Percentiles rank a stretch among this genome's conserved stretches.
Evolutionary conservation across 2,329 filamentous ascomycete genomes (phyloP).

Genomic region (Hirsutella rhossiliensis): DNA sequence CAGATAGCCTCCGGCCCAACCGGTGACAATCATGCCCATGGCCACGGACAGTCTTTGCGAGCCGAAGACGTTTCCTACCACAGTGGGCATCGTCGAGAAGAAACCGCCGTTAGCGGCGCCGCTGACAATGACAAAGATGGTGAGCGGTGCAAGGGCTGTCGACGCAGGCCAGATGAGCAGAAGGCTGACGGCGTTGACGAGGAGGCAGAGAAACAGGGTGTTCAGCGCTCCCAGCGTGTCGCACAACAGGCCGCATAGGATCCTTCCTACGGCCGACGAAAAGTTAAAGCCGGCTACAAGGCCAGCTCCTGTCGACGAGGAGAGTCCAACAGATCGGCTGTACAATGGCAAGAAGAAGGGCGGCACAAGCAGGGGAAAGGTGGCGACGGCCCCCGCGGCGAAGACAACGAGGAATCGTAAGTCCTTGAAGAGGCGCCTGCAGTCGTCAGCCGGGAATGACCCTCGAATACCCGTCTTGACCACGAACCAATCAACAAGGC

Average conservation of each 20-base stretch:
- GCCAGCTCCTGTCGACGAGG: slow-evolving; percentile 38
- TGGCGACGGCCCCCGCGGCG: slow-evolving; percentile 39
- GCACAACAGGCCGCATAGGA: slow-evolving; percentile 39
- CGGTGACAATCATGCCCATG: slow-evolving; percentile 50
- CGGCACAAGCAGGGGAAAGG: slow-evolving; percentile 48
- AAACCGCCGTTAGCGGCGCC: slow-evolving; percentile 50
- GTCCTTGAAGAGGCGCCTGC: slow-evolving; percentile 38
- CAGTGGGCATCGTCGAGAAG: slow-evolving; percentile 52
- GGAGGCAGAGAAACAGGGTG: slow-evolving; percentile 35
- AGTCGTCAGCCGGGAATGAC: too few species aligned
- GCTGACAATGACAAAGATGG: slow-evolving; percentile 47
- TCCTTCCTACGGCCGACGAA: slow-evolving; percentile 44
- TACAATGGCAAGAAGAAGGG: slow-evolving; percentile 51
- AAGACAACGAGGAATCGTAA: slow-evolving; percentile 40
- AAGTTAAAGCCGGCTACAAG: slow-evolving; percentile 51
- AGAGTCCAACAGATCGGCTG: slow-evolving; percentile 39
- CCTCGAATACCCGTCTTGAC: too few species aligned
- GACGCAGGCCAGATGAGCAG: slow-evolving; percentile 50
- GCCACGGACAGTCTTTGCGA: slow-evolving; percentile 40
- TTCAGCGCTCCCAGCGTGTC: slow-evolving; percentile 45
- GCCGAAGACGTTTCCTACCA: slow-evolving; percentile 47
- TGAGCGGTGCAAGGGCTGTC: slow-evolving; percentile 37
- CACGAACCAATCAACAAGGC: too few species aligned
- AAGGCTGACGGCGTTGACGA: slow-evolving; percentile 44
- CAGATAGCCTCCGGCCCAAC: slow-evolving; percentile 49